Evolutionary conservation across 1,284 basidiomycete species (phyloP).

Genomic region (Butyriboletus regius): DNA sequence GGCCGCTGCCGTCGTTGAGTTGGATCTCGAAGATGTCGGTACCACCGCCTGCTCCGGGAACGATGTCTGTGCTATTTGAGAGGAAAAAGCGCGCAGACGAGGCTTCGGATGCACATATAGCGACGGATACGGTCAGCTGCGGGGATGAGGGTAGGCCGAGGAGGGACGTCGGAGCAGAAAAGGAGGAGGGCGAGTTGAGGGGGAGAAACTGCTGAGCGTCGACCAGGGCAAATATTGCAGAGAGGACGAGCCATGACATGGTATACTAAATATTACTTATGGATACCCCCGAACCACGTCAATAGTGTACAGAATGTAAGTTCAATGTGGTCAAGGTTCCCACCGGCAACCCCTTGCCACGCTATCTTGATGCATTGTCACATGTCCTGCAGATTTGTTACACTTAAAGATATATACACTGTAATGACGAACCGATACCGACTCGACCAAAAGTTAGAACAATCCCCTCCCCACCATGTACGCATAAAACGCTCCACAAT

Average conservation of each 20-base stretch:
- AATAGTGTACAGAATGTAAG: too few species aligned
- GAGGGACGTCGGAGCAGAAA: constrained; percentile 25
- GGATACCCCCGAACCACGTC: too few species aligned
- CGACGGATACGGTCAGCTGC: constrained; percentile 50
- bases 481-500: constrained; percentile 13
- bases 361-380: too few species aligned
- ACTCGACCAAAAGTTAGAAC: constrained; percentile 1
- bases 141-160: constrained; percentile 39
- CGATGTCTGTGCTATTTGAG: constrained; percentile 43
- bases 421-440: not conserved
- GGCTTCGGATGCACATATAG: constrained; percentile 43
- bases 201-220: constrained; percentile 28
- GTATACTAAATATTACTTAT: too few species aligned
- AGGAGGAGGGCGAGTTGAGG: constrained; percentile 33
- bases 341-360: too few species aligned
- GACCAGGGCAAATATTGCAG: not conserved
- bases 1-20: constrained; percentile 49
- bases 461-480: constrained; percentile 13
- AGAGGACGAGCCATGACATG: not conserved
- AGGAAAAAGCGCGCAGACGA: constrained; percentile 47
- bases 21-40: constrained; percentile 47
- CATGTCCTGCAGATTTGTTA: too few species aligned
- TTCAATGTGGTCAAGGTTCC: too few species aligned
- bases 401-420: not conserved
- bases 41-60: constrained; percentile 39